Evolutionary conservation across 805 yeast genomes (phyloP).

Genomic region (Candida alai): DNA sequence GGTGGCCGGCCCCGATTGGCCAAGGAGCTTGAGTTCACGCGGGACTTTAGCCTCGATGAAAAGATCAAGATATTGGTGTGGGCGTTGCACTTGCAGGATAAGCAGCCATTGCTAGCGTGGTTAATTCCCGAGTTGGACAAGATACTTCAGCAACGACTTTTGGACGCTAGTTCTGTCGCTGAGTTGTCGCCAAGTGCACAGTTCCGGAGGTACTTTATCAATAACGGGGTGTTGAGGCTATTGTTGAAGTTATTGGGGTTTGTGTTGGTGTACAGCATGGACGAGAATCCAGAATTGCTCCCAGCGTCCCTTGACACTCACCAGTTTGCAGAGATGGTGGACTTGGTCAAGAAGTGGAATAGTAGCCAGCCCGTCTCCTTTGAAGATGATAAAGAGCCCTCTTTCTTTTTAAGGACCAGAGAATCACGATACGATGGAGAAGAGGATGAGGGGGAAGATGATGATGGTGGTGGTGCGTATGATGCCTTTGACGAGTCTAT

Average conservation of each 20-base stretch:
- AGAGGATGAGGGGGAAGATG: constrained; percentile 25
- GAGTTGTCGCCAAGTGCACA: constrained; percentile 13
- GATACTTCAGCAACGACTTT: constrained; percentile 19
- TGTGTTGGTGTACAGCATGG: constrained; percentile 36
- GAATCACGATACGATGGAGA: constrained; percentile 29
- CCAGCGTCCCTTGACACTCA: constrained; percentile 27
- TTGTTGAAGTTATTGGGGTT: constrained; percentile 46
- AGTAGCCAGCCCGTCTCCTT: constrained; percentile 26
- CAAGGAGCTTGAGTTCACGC: constrained; percentile 30
- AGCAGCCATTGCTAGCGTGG: constrained; percentile 41
- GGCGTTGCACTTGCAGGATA: constrained; percentile 44
- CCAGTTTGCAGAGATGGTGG: constrained; percentile 29
- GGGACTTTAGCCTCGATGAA: constrained; percentile 38
- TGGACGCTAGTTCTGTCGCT: constrained; percentile 10
- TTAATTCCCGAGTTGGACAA: constrained; percentile 32
- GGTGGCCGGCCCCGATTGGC: constrained; percentile 23
- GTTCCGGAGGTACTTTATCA: constrained; percentile 31
- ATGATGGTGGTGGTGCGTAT: constrained; percentile 22
- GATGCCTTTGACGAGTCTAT: constrained; percentile 22
- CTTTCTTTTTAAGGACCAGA: constrained; percentile 24
- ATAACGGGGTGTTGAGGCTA: constrained; percentile 48
- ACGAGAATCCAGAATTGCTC: constrained; percentile 39
- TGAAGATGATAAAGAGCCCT: constrained; percentile 36
- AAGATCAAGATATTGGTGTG: constrained; percentile 50
- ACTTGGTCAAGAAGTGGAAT: constrained; percentile 41